Base-by-base conservation (phyloP, 2,329 filamentous ascomycete species). In the Ophiocordyceps robertsii region DNA sequence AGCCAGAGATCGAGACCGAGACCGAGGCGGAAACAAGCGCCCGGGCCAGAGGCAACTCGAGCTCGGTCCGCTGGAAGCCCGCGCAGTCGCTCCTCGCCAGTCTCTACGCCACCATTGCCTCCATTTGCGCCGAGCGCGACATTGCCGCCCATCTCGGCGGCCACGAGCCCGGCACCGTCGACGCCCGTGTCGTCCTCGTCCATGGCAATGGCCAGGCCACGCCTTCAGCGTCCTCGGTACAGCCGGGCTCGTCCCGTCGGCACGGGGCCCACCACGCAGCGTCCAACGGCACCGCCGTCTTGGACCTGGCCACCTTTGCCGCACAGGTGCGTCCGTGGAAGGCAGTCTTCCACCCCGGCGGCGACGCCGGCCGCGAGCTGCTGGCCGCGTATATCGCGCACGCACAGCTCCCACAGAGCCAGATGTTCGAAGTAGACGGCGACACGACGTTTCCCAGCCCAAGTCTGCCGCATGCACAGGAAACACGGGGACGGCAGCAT, bases 51-150 rank as follows among this genome's bases (percentile, higher is more conserved):
- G 3, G 24, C 24, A 27, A 43, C 41, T 17, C 36, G 38, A 31
- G 70, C 47, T 35, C 51, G 66, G 72, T 21, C 64, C 66, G 75
- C 16, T 94, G 88, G 72, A 56, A 69, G 30, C 63, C 71, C n/a
- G 73, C 80, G 0, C 87, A 95, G 60, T 69, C 72, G n/a, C 68
- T 90, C 6, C 64, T 95, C 19, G 83, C 84, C 3, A 75, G 75
- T 24, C 57, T 93, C 21, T 96, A 96, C 68, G 79, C 80, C 53
- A 71, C 95, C 40, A 67, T 92, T 43, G 82, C 82, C 30, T 66
- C 80, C 38, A 68, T 86, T n/a, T 86, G 82, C 47, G 75, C 80
- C 12, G 70, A 77, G 49, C 66, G 75, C 39, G 66, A 65, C 38
- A 70, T 65, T 64, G 81, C 59, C 64, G 84, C 60, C 57, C 85